Conservation (phyloP, 805 yeast genomes). For the Starmerella stigmatis region DNA sequence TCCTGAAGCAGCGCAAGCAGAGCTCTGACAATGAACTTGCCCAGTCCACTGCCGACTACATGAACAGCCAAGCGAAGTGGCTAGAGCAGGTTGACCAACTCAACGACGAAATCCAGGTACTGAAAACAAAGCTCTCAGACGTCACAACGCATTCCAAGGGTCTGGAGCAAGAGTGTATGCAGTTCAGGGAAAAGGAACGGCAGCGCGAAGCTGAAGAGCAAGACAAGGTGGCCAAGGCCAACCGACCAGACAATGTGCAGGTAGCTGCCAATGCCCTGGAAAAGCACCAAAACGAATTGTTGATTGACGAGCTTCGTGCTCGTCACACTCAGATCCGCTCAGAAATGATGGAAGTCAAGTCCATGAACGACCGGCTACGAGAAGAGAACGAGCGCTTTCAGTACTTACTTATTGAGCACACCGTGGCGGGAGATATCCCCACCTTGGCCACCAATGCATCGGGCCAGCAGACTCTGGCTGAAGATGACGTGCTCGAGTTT, state of each 20-base stretch:
- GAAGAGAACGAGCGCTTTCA: slow-evolving; percentile 32
- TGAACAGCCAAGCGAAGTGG: slow-evolving; percentile 26
- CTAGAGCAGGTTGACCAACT: slow-evolving; percentile 20
- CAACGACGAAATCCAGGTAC: slow-evolving; percentile 21
- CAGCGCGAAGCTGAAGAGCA: slow-evolving; percentile 4
- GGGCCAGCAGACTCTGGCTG: slow-evolving; percentile 11
- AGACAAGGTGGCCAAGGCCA: neutral
- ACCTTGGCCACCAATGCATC: neutral
- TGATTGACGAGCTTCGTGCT: slow-evolving; percentile 27
- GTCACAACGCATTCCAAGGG: slow-evolving; percentile 1
- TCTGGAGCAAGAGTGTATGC: slow-evolving; percentile 2
- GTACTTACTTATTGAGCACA: slow-evolving; percentile 29
- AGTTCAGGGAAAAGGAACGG: slow-evolving; percentile 1
- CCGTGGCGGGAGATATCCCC: slow-evolving; percentile 23
- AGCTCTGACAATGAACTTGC: slow-evolving; percentile 26
- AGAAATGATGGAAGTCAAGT: slow-evolving; percentile 43
- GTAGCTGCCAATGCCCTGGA: slow-evolving; percentile 23
- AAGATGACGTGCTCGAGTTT: slow-evolving; percentile 11
- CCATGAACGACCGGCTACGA: slow-evolving; percentile 43
- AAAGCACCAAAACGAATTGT: slow-evolving; percentile 26
- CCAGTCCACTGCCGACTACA: slow-evolving; percentile 26
- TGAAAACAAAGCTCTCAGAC: slow-evolving; percentile 13
- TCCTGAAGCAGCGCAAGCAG: slow-evolving; percentile 18
- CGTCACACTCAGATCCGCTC: slow-evolving; percentile 24
- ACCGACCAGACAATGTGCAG: slow-evolving; percentile 8